Conservation (phyloP, 2,329 filamentous ascomycete genomes). For the Fonsecaea multimorphosa region DNA sequence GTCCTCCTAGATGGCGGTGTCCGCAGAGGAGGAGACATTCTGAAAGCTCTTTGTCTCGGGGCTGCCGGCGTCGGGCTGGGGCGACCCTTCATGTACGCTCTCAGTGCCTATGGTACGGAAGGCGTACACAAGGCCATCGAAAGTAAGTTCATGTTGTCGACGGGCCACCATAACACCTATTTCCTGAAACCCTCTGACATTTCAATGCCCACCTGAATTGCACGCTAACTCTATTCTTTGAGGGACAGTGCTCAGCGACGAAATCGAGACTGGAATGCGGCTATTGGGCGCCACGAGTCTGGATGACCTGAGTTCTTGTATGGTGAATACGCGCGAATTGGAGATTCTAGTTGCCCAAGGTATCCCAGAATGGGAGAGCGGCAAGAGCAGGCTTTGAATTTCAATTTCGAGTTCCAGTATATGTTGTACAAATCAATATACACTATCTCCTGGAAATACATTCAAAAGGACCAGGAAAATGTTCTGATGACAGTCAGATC, state of each 20-base stretch:
- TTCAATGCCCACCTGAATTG: conserved; percentile 12
- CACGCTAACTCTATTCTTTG: background rate
- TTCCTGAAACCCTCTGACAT: background rate
- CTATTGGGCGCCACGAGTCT: conserved; percentile 53
- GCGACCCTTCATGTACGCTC: conserved; percentile 59
- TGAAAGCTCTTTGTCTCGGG: conserved; percentile 61
- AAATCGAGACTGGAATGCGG: conserved; percentile 57
- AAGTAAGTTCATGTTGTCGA: conserved; percentile 17
- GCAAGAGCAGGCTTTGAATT: background rate
- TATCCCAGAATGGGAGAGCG: background rate
- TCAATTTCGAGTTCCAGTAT: background rate
- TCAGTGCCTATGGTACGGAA: conserved; percentile 57
- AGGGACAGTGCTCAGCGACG: conserved; percentile 42
- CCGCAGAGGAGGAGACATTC: conserved; percentile 60
- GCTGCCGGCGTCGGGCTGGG: conserved; percentile 62
- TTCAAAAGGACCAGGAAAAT: no score
- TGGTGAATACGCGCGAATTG: conserved; percentile 50
- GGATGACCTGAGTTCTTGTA: conserved; percentile 50
- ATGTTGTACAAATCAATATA: background rate
- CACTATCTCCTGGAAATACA: no score
- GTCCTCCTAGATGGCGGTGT: conserved; percentile 62
- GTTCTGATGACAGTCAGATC: no score
- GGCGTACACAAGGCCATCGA: conserved; percentile 59
- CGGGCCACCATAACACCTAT: background rate
- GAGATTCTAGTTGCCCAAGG: conserved; percentile 36